These are phyloP conservation scores for Craterostigma plantagineum DNA, from an alignment of 257 asterid genomes.

Conservation along the genomic window DNA sequence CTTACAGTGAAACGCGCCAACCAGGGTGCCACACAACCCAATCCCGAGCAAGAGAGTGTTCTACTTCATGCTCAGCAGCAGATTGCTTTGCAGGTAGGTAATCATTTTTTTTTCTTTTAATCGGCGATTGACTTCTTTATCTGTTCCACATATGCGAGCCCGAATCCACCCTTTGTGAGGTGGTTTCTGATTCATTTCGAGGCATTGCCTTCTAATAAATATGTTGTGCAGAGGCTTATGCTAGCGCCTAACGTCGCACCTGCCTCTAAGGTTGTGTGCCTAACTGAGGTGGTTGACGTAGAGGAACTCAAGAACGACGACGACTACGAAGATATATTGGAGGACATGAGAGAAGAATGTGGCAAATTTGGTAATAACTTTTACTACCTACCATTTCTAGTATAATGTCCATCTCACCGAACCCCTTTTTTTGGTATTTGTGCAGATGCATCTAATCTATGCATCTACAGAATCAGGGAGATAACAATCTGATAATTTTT, in stretches of 20 bases:
- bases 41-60: constrained; percentile 92
- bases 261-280: constrained; percentile 73
- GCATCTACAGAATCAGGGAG: constrained; percentile 3
- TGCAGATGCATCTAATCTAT: constrained; percentile 1
- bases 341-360: constrained; percentile 83
- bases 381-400: neutral
- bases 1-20: constrained; percentile 95
- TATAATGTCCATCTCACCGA: neutral
- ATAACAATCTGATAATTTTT: too few species aligned
- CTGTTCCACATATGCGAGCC: too few species aligned
- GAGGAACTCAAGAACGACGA: constrained; percentile 68
- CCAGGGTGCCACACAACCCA: constrained; percentile 73
- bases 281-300: constrained; percentile 45
- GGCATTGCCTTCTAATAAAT: too few species aligned
- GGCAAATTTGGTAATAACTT: constrained; percentile 38
- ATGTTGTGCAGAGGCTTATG: constrained; percentile 57
- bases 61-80: constrained; percentile 91
- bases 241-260: constrained; percentile 33
- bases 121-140: too few species aligned
- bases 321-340: constrained; percentile 71
- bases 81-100: constrained; percentile 67
- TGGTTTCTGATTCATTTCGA: too few species aligned
- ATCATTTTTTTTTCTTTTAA: neutral
- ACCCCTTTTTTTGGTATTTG: too few species aligned
- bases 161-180: too few species aligned